A percentile compares a stretch with the other conserved stretches of the same genome.
phyloP scores from a whole-genome alignment of 768 basidiomycete species.

The Leccinum broughii region DNA sequence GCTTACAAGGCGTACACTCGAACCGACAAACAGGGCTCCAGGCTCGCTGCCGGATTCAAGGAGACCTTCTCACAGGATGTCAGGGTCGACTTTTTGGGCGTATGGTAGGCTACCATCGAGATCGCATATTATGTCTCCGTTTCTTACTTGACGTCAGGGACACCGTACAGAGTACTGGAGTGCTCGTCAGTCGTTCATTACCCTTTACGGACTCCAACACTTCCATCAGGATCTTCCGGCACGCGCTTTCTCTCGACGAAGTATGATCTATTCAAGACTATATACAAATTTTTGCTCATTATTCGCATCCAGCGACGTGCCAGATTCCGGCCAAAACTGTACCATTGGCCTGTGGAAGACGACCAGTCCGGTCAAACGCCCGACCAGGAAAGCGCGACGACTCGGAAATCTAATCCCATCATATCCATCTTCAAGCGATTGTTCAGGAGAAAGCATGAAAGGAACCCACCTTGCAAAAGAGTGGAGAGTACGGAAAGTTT shows the following conservation, averaged over 20 bases:
- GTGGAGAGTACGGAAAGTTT: not conserved
- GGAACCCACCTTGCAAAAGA: not conserved
- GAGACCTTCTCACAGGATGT: slow-evolving; percentile 65
- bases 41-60: slow-evolving; percentile 68
- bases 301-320: slow-evolving; percentile 51
- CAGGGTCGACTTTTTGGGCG: slow-evolving; percentile 72
- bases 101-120: slow-evolving; percentile 51
- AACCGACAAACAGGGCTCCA: slow-evolving; percentile 44
- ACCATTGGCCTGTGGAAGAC: slow-evolving; percentile 43
- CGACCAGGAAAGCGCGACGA: not conserved
- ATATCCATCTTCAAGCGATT: not conserved
- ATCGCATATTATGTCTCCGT: not conserved
- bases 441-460: slow-evolving; percentile 2
- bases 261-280: slow-evolving; percentile 34
- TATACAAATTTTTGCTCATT: slow-evolving; percentile 10
- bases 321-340: slow-evolving; percentile 67
- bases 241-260: slow-evolving; percentile 78
- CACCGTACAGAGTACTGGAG: slow-evolving; percentile 75
- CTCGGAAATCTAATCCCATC: not conserved
- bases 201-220: slow-evolving; percentile 68
- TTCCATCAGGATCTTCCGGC: slow-evolving; percentile 69
- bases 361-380: slow-evolving; percentile 27
- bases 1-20: slow-evolving; percentile 73
- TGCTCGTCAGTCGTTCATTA: slow-evolving; percentile 54
- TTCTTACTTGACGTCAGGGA: slow-evolving; percentile 49